Base-by-base conservation (phyloP, 495 filamentous ascomycete genomes). In the Parathielavia appendiculata region DNA sequence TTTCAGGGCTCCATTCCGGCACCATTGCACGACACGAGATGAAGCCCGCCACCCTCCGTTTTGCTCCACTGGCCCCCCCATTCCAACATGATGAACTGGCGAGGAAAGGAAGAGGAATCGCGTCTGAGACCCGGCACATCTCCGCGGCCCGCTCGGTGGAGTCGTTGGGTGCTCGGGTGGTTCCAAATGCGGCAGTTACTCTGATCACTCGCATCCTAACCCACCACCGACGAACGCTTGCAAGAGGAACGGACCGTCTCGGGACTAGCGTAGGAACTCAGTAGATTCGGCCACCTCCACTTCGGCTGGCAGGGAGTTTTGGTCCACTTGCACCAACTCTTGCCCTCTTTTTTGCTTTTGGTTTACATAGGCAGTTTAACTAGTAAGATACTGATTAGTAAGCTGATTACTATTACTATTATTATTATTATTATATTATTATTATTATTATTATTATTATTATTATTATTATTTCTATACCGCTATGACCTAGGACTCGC, bases 1-100 rank as follows among this genome's bases (percentile, higher is more conserved):
- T 46, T 23, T 32, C 30, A 44, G 32, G 41, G 41, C 20, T 16
- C 51, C 39, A 45, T 54, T 40, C 26, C 20, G 51, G 39, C 40
- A 9, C 51, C 51, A 54, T 54, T 40, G 36, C 16, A 12, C 22
- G 36, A 41, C 51, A 53, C 51, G 51, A 40, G 50, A 55, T 45
- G 52, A 54, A 55, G 32, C 40, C 41, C 40, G 41, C 52, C 52
- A 35, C 52, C 17, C 19, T 22, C 34, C 10, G 6, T 3, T 40
- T 23, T 30, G 39, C 38, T 54, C 51, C 51, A 54, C 51, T 23
- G 36, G 32, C 36, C 34, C 26, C 51, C 30, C 30, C 30, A 17
- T 11, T 5, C 14, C 50, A 19, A 30, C 49, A 38, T 12, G 17
- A 50, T 19, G 26, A 51, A 38, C n/a, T 4, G 20, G n/a, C n/a